Evolutionary conservation across 805 yeast species (phyloP), one percentile per base, ranked within the genome.

Genomic region (Starmerella etchellsii): DNA sequence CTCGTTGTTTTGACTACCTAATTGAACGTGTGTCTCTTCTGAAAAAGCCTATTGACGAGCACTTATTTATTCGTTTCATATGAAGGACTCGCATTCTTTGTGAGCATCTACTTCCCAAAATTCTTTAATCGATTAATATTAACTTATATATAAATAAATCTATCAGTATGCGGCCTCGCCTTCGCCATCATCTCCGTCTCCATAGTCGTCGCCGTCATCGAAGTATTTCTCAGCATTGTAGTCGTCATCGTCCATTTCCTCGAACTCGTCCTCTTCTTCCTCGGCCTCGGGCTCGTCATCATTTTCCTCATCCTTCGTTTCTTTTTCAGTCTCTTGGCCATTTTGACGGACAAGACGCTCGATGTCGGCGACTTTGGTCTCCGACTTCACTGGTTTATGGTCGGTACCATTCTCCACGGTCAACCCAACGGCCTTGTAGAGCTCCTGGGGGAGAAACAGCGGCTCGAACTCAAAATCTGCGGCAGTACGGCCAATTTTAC

Each of bases 151-250:
- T 15, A 28, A 10, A 16, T 29, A 29, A 9, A 25, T 25, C 13
- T 25, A 25, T 24, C 18, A 78, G 48, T 76, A 78, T 11, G 81
- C 83, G 3, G 83, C 84, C 56, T 78, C 83, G 41, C 70, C 78
- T 40, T 51, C 63, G 34, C 71, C 79, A n/a, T 70, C 82, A 26
- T 64, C 76, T 37, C 68, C 78, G 29, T 68, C 77, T 18, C 66
- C 74, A 30, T 59, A 66, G 39, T 57, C 68, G 31, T 71, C 76
- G 38, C 74, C 79, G 47, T 78, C 82, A 33, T 79, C 85, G 53
- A 79, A 79, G 60, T 79, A 79, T 58, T 74, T 74, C 51, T 79
- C 88, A 8, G 88, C 88, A 52, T 79, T 79, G 53, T 79, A 79
- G 56, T 78, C 84, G 54, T 76, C 82, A 50, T 79, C 85, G 21